Conservation (phyloP, 305 asterid genomes). For the Solanum hybrid region DNA sequence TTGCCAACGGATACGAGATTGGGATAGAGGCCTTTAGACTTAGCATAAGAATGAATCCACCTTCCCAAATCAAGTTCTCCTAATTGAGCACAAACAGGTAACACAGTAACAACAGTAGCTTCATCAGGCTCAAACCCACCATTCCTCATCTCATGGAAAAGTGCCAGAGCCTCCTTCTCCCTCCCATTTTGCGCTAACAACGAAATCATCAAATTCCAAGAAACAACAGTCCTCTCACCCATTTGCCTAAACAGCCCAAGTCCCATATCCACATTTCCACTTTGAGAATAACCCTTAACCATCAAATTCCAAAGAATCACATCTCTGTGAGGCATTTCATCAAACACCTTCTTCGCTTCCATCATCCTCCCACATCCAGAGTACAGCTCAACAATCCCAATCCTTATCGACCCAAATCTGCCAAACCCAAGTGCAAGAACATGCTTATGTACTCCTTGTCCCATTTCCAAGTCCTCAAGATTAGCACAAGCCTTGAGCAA, state of each 20-base stretch:
- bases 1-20: slow-evolving; percentile 45
- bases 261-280: slow-evolving; percentile 40
- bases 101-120: slow-evolving; percentile 37
- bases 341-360: slow-evolving; percentile 47
- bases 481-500: slow-evolving; percentile 48
- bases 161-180: slow-evolving; percentile 31
- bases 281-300: slow-evolving; percentile 46
- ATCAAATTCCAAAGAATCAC: slow-evolving; percentile 58
- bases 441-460: slow-evolving; percentile 35
- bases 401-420: slow-evolving; percentile 28
- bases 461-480: slow-evolving; percentile 24
- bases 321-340: slow-evolving; percentile 48
- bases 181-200: slow-evolving; percentile 39
- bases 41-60: slow-evolving; percentile 41
- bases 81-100: slow-evolving; percentile 48
- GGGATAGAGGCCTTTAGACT: slow-evolving; percentile 28
- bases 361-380: slow-evolving; percentile 27
- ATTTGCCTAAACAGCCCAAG: slow-evolving; percentile 33
- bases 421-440: slow-evolving; percentile 41
- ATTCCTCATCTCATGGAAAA: slow-evolving; percentile 37
- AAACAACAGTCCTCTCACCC: slow-evolving; percentile 37
- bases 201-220: slow-evolving; percentile 62
- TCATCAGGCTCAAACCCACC: slow-evolving; percentile 44
- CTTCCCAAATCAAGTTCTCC: slow-evolving; percentile 39
- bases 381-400: slow-evolving; percentile 39